Evolutionary conservation across 305 asterid species (phyloP).

Genomic region (Fraxinus velutina): DNA sequence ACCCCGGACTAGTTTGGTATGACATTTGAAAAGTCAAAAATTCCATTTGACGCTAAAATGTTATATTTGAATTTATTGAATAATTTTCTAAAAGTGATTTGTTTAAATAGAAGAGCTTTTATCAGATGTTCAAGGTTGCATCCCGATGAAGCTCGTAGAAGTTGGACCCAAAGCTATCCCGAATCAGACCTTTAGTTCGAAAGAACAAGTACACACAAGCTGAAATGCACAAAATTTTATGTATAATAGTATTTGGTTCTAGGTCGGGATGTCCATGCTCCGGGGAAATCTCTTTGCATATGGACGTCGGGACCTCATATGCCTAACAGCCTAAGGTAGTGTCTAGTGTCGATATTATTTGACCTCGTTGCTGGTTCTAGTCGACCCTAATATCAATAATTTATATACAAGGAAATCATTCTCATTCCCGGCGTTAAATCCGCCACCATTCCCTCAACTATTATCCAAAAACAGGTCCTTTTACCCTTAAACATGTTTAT

Average conservation of each 20-base stretch:
- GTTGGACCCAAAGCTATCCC: background rate
- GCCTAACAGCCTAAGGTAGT: background rate
- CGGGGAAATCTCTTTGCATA: background rate
- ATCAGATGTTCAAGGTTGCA: background rate
- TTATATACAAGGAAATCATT: background rate
- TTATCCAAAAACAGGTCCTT: constrained; percentile 2
- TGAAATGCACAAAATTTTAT: background rate
- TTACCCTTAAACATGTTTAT: background rate
- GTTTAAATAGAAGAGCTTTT: background rate
- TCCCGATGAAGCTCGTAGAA: background rate
- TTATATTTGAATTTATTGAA: background rate
- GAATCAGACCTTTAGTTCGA: background rate
- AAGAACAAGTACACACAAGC: background rate
- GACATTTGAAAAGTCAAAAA: background rate
- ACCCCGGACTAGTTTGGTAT: background rate
- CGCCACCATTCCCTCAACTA: constrained; percentile 19
- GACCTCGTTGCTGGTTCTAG: background rate
- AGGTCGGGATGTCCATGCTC: background rate
- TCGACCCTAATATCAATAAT: background rate
- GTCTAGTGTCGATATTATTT: background rate
- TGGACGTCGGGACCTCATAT: background rate
- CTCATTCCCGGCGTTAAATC: constrained; percentile 30
- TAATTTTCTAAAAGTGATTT: background rate
- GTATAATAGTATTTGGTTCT: background rate
- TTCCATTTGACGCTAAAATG: background rate